phyloP scores from a whole-genome alignment of 73 alveolate species.

The Paramecium sonneborni region DNA sequence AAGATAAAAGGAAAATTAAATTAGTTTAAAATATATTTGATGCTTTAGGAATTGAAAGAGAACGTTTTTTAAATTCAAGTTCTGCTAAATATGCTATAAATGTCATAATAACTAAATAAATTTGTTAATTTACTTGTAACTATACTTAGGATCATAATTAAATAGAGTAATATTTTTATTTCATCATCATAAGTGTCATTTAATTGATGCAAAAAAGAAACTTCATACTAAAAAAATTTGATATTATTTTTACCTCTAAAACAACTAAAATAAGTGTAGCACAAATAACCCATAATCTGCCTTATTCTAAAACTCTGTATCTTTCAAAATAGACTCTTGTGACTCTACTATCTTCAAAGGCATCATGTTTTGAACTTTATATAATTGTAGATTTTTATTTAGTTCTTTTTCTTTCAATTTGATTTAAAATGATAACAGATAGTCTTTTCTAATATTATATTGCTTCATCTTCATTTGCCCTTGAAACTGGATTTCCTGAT shows the following conservation, averaged over 20 bases:
- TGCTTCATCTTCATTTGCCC: not conserved
- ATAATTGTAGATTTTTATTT: not conserved
- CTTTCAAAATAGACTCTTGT: not conserved
- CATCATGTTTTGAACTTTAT: not conserved
- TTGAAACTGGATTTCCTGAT: not conserved
- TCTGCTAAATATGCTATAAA: not conserved
- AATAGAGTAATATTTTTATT: conserved; percentile 20
- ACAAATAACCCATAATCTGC: not conserved
- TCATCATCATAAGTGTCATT: not conserved
- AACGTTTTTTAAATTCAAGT: not conserved
- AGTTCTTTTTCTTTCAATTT: not conserved
- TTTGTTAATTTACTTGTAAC: not conserved
- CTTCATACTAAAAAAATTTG: not conserved
- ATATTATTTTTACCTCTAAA: not conserved
- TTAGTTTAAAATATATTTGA: not conserved
- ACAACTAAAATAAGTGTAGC: not conserved
- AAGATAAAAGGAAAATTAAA: not conserved
- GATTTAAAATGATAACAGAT: not conserved
- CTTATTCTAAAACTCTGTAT: not conserved
- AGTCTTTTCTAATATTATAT: not conserved
- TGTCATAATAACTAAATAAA: conserved; percentile 9
- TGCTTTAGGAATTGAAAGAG: not conserved
- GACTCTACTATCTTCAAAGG: conserved; percentile 28
- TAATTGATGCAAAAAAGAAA: not conserved
- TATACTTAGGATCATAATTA: not conserved